phyloP scores from a whole-genome alignment of 2,329 filamentous ascomycete species.

The Verticillium tricorpus region DNA sequence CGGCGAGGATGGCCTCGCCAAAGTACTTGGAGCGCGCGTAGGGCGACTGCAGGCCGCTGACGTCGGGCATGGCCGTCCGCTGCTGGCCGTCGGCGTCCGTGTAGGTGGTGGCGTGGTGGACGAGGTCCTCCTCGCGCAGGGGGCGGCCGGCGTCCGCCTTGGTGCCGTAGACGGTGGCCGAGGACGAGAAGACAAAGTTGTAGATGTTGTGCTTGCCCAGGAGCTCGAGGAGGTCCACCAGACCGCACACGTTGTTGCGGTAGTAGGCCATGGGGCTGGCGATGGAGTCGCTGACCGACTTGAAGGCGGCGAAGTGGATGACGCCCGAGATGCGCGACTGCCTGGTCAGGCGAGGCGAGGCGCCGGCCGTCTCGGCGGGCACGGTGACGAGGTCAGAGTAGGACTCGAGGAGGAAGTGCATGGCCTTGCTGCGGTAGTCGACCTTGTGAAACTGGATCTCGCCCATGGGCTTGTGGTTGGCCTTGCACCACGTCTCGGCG shows the following conservation, averaged over 20 bases:
- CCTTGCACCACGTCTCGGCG: constrained; percentile 20
- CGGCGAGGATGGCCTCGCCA: constrained; percentile 61
- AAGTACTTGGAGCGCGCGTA: constrained; percentile 66
- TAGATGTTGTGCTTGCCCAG: constrained; percentile 58
- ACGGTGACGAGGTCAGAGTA: constrained; percentile 21
- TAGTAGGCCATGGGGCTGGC: constrained; percentile 58
- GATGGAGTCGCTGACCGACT: constrained; percentile 62
- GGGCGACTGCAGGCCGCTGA: constrained; percentile 56
- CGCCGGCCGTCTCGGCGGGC: neutral
- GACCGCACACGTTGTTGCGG: constrained; percentile 61
- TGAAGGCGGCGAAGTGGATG: constrained; percentile 67
- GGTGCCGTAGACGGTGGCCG: constrained; percentile 62
- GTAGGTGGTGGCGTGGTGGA: constrained; percentile 43
- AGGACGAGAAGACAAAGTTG: constrained; percentile 64
- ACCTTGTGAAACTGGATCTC: constrained; percentile 31
- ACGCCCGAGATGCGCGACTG: constrained; percentile 53
- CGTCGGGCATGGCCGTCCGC: constrained; percentile 25
- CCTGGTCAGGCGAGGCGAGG: constrained; percentile 8
- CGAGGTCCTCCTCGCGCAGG: constrained; percentile 51
- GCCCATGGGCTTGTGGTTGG: constrained; percentile 17
- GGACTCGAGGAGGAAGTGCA: constrained; percentile 30
- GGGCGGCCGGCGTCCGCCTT: constrained; percentile 45
- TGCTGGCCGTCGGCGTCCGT: constrained; percentile 33
- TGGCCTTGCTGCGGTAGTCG: constrained; percentile 31
- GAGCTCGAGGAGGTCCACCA: constrained; percentile 53